Evolutionary conservation across 495 filamentous ascomycete species (phyloP), one percentile per base, ranked within the genome.

Genomic region (Lasiosphaeris hirsuta): DNA sequence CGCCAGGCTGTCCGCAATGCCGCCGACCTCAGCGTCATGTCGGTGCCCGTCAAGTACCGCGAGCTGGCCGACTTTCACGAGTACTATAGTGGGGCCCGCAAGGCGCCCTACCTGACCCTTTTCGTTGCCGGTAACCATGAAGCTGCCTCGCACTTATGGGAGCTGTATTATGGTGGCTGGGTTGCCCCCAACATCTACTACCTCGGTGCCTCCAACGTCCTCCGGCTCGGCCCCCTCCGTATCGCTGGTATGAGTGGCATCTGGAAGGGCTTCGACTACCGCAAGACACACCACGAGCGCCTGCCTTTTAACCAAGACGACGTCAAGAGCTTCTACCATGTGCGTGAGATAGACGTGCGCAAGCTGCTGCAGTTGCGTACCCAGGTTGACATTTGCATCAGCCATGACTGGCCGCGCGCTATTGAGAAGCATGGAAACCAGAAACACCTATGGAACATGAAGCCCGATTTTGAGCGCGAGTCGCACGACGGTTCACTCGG

Each of bases 111-210:
- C 61, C 75, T 94, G 23, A 98, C 95, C 14, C 74, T 97, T 53
- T 97, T 97, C 70, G 82, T 96, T 48, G 92, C 86, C 38, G 94
- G 94, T 7, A 98, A 98, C 67, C 94, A 98, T 60, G 94, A 98
- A 70, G 91, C 94, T 0, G 85, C 88, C 58, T 90, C 87, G 35
- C 80, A 97, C 67, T 69, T 96, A 0, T 91, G 82, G 74, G 94
- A 98, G 66, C 81, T 98, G 3, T 95, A 90, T 75, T 96, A 97
- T 68, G 94, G 94, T 40, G 94, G 94, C 38, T 98, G 94, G 94
- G 94, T 90, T 1, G 93, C 93, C 1, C 92, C 89, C 14, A 96
- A 93, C 51, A 98, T 98, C 50, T 98, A 95, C 76, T 98, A 96
- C 75, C 71, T 97, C 62, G 94, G 94, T 41, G 91, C 92, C 10